Base-by-base conservation (phyloP, 768 basidiomycete species). In the Leucocoprinus birnbaumii region DNA sequence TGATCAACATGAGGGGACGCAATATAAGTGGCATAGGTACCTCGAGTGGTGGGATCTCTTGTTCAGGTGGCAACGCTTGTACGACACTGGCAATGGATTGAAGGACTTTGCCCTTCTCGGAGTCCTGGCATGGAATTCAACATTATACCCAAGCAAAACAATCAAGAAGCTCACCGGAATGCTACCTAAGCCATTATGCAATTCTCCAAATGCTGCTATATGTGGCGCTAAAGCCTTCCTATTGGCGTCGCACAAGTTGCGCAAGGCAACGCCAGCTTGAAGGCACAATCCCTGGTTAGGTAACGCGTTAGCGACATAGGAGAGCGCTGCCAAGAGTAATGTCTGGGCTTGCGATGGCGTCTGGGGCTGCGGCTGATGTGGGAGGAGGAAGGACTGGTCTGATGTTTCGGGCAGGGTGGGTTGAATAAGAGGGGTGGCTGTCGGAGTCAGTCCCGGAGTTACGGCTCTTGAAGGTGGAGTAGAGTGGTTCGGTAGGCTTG, bases 1-100 rank as follows among this genome's bases (percentile, higher is more conserved):
- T 44, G 11, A 58, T 47, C 16, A 14, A 13, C 34, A 7, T 18
- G 19, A 13, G 50, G 21, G 43, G 24, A 42, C 9, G 34, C 45
- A 16, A 19, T 18, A 18, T 21, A 21, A 25, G 53, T 10, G 22
- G 43, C 16, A 10, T 10, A 68, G 73, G 35, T 48, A 88, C 89
- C 71, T 87, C 82, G 21, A 95, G 78, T 0, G 93, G 89, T 0
- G 83, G 78, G 24, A 96, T 86, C 53, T 83, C 89, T 41, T 93
- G 87, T 40, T 74, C 73, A 0, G 91, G 85, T 0, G 91, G 87
- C 47, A 98, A 69, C 0, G 94, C 95, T 63, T 97, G 91, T 27
- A 97, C 89, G 2, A 98, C 92, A 59, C 94, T 96, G 1, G 92
- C 85, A 49, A 98, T 95, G 0, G 89, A 91, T 65, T 97, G 90